A percentile compares a stretch with the other conserved stretches of the same genome.
Conservation (phyloP, 2,329 filamentous ascomycete genomes). For the Xylariaceae sp. region DNA sequence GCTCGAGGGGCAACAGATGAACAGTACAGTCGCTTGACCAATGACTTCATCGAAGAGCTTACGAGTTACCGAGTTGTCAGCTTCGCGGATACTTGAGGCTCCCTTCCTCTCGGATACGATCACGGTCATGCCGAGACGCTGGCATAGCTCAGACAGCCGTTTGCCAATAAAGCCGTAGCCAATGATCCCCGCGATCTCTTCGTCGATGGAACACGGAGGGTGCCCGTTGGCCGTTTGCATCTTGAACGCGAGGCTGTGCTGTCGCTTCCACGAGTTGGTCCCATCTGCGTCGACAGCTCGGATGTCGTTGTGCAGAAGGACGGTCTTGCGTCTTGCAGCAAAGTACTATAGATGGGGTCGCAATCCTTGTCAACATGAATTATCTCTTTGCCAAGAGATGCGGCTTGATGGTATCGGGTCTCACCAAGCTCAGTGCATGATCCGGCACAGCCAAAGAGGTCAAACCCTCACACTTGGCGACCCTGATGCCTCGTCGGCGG, state of each 20-base stretch:
- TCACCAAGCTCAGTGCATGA: conserved; percentile 22
- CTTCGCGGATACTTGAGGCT: background rate
- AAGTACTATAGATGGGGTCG: conserved; percentile 18
- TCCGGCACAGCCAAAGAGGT: conserved; percentile 20
- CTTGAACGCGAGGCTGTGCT: conserved; percentile 16
- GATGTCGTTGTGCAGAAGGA: conserved; percentile 20
- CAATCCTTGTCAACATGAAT: background rate
- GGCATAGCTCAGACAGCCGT: conserved; percentile 20
- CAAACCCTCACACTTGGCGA: conserved; percentile 17
- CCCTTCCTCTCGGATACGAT: conserved; percentile 21
- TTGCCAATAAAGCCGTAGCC: conserved; percentile 23
- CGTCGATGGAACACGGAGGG: conserved; percentile 15
- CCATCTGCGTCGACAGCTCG: conserved; percentile 12
- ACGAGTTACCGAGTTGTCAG: background rate
- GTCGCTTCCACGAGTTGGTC: conserved; percentile 19
- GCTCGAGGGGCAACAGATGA: conserved; percentile 19
- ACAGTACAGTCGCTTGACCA: conserved; percentile 18
- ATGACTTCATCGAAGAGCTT: conserved; percentile 22
- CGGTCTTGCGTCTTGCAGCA: conserved; percentile 22
- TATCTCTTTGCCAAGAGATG: background rate
- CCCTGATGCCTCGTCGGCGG: conserved; percentile 18
- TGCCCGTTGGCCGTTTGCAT: conserved; percentile 20
- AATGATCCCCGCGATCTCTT: conserved; percentile 22
- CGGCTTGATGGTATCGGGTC: background rate
- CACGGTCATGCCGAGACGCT: conserved; percentile 24